These are phyloP conservation scores for Monosporascus sp. DNA, from an alignment of 2,329 filamentous ascomycete genomes.

Conservation along the genomic window DNA sequence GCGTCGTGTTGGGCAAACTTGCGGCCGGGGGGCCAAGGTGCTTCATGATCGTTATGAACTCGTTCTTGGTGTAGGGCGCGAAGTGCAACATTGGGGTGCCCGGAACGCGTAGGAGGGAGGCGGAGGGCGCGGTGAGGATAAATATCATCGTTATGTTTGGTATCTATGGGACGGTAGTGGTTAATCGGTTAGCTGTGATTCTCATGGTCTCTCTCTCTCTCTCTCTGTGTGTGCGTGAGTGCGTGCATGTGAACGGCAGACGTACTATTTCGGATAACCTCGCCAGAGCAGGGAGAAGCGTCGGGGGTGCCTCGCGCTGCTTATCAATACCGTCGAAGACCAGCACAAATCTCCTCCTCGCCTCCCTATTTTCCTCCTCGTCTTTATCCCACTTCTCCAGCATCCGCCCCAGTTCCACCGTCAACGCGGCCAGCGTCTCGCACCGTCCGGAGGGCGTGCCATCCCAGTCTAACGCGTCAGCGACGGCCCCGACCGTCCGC, in stretches of 20 bases:
- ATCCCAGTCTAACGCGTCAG: conserved; percentile 42
- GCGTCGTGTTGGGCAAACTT: conserved; percentile 44
- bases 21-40: conserved; percentile 32
- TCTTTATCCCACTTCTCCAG: conserved; percentile 33
- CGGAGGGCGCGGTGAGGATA: conserved; percentile 44
- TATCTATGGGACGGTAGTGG: conserved; percentile 50
- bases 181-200: conserved; percentile 6
- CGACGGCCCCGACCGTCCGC: conserved; percentile 56
- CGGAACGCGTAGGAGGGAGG: conserved; percentile 50
- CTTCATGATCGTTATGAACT: conserved; percentile 72
- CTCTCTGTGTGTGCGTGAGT: no score
- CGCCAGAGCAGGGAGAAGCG: conserved; percentile 73
- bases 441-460: conserved; percentile 54
- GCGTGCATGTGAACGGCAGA: conserved; percentile 6
- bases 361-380: conserved; percentile 2
- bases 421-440: conserved; percentile 73
- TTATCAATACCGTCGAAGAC: conserved; percentile 85
- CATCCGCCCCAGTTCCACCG: conserved; percentile 64
- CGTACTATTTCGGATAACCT: conserved; percentile 74
- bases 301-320: conserved; percentile 73
- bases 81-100: conserved; percentile 76
- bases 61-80: conserved; percentile 73
- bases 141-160: conserved; percentile 67
- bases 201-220: no score
- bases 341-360: conserved; percentile 62